Evolutionary conservation across 805 yeast species (phyloP).

Genomic region (Metschnikowia orientalis): DNA sequence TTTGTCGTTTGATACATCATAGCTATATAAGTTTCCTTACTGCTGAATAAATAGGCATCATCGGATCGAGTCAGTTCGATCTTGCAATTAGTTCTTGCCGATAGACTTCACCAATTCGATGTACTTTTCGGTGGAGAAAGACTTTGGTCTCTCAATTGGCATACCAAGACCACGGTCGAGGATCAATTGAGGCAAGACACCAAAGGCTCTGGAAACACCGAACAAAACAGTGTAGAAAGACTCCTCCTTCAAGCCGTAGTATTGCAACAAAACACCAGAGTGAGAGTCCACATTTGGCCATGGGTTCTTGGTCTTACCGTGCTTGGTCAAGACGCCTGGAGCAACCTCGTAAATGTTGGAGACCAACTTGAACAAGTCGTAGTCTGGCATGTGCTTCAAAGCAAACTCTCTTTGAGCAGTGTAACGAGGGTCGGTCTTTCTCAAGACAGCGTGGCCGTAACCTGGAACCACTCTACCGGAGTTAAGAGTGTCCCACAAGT

Average conservation of each 20-base stretch:
- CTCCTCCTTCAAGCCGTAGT: constrained; percentile 72
- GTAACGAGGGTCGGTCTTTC: constrained; percentile 81
- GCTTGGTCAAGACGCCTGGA: constrained; percentile 68
- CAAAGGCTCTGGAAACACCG: constrained; percentile 78
- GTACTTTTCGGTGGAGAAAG: constrained; percentile 29
- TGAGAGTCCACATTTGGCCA: constrained; percentile 81
- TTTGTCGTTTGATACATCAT: constrained; percentile 11
- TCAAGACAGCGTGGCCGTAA: constrained; percentile 82
- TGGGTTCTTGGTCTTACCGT: constrained; percentile 84
- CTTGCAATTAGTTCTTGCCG: constrained; percentile 16
- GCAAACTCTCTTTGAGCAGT: constrained; percentile 71
- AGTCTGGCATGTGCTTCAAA: constrained; percentile 54
- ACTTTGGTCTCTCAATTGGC: constrained; percentile 80
- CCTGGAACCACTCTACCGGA: constrained; percentile 81
- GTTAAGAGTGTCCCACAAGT: constrained; percentile 68
- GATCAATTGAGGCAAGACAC: constrained; percentile 73
- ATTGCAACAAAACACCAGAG: constrained; percentile 73
- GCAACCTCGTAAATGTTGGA: constrained; percentile 63
- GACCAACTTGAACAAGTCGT: constrained; percentile 64
- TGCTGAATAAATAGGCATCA: constrained; percentile 16
- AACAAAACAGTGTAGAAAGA: constrained; percentile 76
- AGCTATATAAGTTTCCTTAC: constrained; percentile 9
- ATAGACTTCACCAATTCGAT: constrained; percentile 22
- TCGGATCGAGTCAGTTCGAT: constrained; percentile 1
- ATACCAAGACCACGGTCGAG: constrained; percentile 74